Conservation (phyloP, 2,329 filamentous ascomycete species). For the Gyromitra esculenta region DNA sequence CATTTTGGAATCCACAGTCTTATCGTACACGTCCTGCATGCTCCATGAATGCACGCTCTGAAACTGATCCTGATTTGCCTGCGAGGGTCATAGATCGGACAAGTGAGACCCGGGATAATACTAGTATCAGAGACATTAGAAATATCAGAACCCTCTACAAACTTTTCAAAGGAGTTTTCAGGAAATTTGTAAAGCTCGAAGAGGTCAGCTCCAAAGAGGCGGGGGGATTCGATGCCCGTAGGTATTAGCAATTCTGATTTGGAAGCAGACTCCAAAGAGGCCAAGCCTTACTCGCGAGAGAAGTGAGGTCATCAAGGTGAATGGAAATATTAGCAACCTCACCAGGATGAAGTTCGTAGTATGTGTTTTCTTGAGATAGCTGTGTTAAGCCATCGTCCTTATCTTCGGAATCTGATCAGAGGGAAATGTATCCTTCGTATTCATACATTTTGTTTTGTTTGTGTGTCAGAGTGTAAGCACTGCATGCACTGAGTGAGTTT, state of each 20-base stretch:
- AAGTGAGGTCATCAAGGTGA: not conserved
- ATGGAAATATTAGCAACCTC: not conserved
- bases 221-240: not conserved
- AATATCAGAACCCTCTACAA: not conserved
- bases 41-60: slow-evolving; percentile 11
- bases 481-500: not conserved
- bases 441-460: not conserved
- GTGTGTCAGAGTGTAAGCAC: not conserved
- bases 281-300: not conserved
- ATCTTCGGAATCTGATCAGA: not conserved
- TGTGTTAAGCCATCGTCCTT: not conserved
- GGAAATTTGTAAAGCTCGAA: not conserved
- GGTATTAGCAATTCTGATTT: not conserved
- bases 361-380: not conserved
- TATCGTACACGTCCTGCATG: slow-evolving; percentile 2
- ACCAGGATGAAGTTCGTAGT: not conserved
- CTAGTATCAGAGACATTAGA: slow-evolving; percentile 8
- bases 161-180: not conserved
- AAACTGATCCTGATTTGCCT: slow-evolving; percentile 10
- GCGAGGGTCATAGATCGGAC: slow-evolving; percentile 4
- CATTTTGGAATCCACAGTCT: not conserved
- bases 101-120: not conserved
- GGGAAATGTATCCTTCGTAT: not conserved
- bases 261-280: not conserved
- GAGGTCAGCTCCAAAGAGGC: not conserved